Evolutionary conservation across 768 basidiomycete genomes (phyloP).

Genomic region (Podaxis sp.): DNA sequence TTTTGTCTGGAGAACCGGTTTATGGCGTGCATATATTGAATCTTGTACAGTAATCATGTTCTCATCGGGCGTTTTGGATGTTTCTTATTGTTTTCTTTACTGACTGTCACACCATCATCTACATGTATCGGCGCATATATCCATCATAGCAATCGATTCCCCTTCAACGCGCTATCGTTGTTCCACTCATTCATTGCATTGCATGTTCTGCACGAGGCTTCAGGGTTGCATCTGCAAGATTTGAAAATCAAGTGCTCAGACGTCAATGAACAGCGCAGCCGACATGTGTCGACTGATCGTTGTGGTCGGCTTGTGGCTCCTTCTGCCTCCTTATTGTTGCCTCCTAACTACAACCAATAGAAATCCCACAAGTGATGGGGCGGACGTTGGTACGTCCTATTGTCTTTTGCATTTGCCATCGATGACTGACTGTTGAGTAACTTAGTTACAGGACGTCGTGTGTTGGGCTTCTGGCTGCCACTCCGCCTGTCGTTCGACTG

Average conservation of each 20-base stretch:
- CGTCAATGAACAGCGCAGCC: too few relatives aligned
- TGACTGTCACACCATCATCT: not conserved
- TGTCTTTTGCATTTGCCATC: not conserved
- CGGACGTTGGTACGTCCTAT: not conserved
- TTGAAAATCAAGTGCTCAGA: too few relatives aligned
- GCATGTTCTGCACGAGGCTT: not conserved
- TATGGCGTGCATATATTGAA: not conserved
- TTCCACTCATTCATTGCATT: not conserved
- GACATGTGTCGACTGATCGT: too few relatives aligned
- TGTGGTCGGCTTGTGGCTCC: not conserved
- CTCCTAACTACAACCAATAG: not conserved
- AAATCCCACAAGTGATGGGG: not conserved
- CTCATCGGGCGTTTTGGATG: not conserved
- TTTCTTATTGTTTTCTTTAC: constrained; percentile 2
- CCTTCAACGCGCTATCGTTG: not conserved
- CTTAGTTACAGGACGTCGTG: not conserved
- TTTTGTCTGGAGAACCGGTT: not conserved
- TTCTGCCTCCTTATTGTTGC: not conserved
- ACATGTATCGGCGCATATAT: not conserved
- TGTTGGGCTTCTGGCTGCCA: not conserved
- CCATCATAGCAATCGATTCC: not conserved
- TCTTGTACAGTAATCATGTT: not conserved
- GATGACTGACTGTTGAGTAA: not conserved
- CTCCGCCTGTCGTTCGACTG: not conserved
- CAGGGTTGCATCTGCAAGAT: not conserved